Base-by-base conservation (phyloP, 371 early-diverging fungal species). In the Apophysomyces trapeziformis region DNA sequence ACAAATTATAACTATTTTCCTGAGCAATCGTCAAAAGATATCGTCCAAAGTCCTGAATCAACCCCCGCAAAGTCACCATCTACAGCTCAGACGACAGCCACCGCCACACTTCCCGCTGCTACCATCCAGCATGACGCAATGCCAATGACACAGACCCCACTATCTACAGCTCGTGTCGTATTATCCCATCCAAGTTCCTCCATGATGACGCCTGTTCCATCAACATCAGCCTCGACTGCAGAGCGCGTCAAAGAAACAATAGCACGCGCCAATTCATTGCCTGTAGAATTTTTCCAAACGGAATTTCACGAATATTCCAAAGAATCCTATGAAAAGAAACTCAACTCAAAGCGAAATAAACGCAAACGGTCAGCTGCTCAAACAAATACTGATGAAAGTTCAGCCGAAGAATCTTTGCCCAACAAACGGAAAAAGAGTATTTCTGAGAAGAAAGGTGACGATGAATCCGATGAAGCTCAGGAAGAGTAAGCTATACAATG, bases 191-290 rank as follows among this genome's bases (percentile, higher is more conserved):
- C 54, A n/a, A 50, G 18, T 7, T 21, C 54, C 16, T 50, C 61
- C 1, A 39, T 66, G 37, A 46, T 67, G n/a, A 67, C 66, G 2
- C 72, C 65, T 14, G 64, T 69, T 56, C 61, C 71, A 26, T 66
- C 71, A 1, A 63, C 65, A 1, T 65, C 68, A 35, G 71, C 69
- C 57, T 61, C 73, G 11, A 75, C 77, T 8, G 77, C 72, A 9
- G 82, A 77, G 46, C 75, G 82, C 21, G 82, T 82, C 14, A 82
- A 82, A 56, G 82, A 82, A 41, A 82, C 79, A 26, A 82, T 82
- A 21, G 74, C 73, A 35, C 75, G 79, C 16, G 82, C 82, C 5
- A 82, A 77, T 54, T 73, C 82, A 7, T 75, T 82, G 9, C 82
- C 82, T 4, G 74, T 78, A 72, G 82, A 82, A 32, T 78, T 82